Base-by-base conservation (phyloP, 2,329 filamentous ascomycete genomes). In the Sporothrix humicola region DNA sequence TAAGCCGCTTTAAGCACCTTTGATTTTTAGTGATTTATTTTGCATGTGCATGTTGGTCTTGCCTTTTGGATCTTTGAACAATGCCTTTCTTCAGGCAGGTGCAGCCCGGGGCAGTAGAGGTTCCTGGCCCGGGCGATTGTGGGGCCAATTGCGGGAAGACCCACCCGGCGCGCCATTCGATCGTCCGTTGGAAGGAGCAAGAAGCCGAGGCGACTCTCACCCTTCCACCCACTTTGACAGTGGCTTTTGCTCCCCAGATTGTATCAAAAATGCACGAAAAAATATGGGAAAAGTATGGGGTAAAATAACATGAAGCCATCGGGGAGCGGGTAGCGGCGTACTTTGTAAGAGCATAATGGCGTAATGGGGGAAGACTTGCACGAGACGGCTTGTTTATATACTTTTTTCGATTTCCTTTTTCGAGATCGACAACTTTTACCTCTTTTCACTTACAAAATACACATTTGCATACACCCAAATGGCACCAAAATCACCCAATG, bases 141-240 rank as follows among this genome's bases (percentile, higher is more conserved):
- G 42, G 61, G 20, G 20, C 42, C 61, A 26, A 17, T 26, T 26
- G 42, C 61, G 61, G 61, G 20, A 66, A 44, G 61, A 66, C 42
- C 61, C 61, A 26, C 61, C 58, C 42, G 61, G 42, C 31, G 54
- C 61, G 44, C 42, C 10, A 23, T 23, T 37, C 42, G 42, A 46
- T 48, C 42, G 61, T 48, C 61, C 42, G 61, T 12, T 12, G 52
- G 52, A 17, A 56, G 52, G 17, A 54, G 37, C 42, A 65, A 48
- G 61, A 48, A 26, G 61, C 61, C 61, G 42, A 66, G 61, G 61
- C 61, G 42, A 48, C 42, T 46, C n/a, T 20, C n/a, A 20, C 26
- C 42, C 26, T 26, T 5, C 9, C 61, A 66, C 8, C n/a, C 8
- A 8, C n/a, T 20, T 56, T 26, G 23, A 23, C 52, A 26, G 9